Evolutionary conservation across 1,284 basidiomycete genomes (phyloP).

Genomic region (Nidula niveotomentosa): DNA sequence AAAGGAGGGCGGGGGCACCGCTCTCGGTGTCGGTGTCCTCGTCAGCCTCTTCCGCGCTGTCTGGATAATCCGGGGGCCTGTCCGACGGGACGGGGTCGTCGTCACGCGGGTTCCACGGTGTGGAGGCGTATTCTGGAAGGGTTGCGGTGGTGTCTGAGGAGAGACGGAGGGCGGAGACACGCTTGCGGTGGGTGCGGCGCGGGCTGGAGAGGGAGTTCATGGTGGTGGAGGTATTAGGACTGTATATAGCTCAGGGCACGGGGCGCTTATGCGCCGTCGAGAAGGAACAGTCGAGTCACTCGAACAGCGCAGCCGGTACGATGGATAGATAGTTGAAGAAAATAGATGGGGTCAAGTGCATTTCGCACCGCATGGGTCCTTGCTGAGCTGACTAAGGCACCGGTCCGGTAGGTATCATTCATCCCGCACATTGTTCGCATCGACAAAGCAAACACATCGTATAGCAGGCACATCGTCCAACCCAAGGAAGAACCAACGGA

Average conservation of each 20-base stretch:
- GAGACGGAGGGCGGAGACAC: constrained; percentile 52
- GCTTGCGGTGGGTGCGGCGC: constrained; percentile 50
- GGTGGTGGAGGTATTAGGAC: background rate
- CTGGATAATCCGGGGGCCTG: constrained; percentile 71
- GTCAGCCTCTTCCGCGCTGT: constrained; percentile 75
- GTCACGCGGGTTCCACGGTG: constrained; percentile 9
- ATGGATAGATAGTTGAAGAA: constrained; percentile 2
- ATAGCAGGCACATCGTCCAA: background rate
- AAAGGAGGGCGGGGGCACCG: constrained; percentile 17
- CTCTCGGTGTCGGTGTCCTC: constrained; percentile 55
- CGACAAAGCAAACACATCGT: too few species aligned
- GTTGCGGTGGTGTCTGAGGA: constrained; percentile 71
- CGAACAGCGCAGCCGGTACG: too few species aligned
- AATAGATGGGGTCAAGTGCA: constrained; percentile 22
- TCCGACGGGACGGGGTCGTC: constrained; percentile 42
- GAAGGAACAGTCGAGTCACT: background rate
- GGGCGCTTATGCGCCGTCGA: background rate
- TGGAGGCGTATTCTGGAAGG: constrained; percentile 64
- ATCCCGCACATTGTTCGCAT: too few species aligned
- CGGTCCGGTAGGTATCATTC: constrained; percentile 1
- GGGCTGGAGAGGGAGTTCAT: background rate
- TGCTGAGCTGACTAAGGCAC: constrained; percentile 9
- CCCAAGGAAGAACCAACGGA: background rate
- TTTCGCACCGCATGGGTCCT: constrained; percentile 17
- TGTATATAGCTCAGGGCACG: background rate